These are phyloP conservation scores for Thalassiosira allenii DNA, from an alignment of 352 stramenopile species.

Conservation along the genomic window DNA sequence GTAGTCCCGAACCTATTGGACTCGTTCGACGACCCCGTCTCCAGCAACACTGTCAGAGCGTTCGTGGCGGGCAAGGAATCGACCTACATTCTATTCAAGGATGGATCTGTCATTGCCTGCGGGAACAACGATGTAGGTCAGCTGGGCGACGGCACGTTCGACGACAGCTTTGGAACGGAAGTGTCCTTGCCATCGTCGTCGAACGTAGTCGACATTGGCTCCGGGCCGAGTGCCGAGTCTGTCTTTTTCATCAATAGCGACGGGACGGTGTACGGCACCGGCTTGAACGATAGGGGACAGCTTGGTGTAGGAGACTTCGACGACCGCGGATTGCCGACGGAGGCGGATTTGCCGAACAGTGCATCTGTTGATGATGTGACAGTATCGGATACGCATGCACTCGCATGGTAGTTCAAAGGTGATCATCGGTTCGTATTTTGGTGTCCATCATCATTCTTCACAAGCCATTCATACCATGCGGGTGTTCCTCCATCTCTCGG, in stretches of 20 bases:
- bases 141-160: conserved; percentile 47
- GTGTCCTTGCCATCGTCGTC: conserved; percentile 29
- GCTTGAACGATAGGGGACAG: conserved; percentile 56
- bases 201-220: no score
- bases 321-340: conserved; percentile 43
- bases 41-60: conserved; percentile 21
- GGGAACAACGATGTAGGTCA: conserved; percentile 62
- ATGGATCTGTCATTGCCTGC: conserved; percentile 55
- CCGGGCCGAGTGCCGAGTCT: conserved; percentile 52
- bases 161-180: conserved; percentile 41
- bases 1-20: no score
- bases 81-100: conserved; percentile 60
- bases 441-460: no score
- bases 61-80: conserved; percentile 47
- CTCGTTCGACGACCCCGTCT: no score
- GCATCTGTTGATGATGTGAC: no score
- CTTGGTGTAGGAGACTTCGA: conserved; percentile 50
- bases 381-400: no score
- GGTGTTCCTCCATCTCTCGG: no score
- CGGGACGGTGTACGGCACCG: conserved; percentile 34
- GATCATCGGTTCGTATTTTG: no score
- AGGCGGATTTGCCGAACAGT: conserved; percentile 42
- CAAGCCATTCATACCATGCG: no score
- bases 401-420: no score
- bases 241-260: conserved; percentile 49